Conservation (phyloP, 2,329 filamentous ascomycete genomes). For the Botryotinia narcissicola region DNA sequence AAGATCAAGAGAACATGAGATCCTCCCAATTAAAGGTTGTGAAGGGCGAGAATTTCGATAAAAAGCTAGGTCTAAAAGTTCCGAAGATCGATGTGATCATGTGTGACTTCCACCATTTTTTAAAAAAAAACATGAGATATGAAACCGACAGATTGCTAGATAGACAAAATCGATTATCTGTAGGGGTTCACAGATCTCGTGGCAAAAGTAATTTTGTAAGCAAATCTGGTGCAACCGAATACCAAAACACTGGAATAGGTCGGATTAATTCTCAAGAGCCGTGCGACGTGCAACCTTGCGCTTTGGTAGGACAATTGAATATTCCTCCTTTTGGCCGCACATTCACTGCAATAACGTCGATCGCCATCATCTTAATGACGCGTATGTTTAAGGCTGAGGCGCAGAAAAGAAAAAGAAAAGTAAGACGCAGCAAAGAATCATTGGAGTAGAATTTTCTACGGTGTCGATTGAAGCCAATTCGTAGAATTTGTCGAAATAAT, state of each 20-base stretch:
- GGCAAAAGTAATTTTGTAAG: not conserved
- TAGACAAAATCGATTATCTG: not conserved
- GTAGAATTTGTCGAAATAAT: not conserved
- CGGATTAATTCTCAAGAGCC: not conserved
- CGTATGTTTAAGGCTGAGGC: slow-evolving; percentile 11
- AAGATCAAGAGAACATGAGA: not conserved
- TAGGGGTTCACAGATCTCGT: slow-evolving; percentile 2
- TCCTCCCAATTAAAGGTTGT: not conserved
- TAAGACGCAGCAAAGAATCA: not conserved
- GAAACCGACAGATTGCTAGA: not conserved
- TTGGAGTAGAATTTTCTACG: not conserved
- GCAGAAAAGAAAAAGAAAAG: not conserved
- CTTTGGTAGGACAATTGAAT: not conserved
- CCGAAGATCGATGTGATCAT: not conserved
- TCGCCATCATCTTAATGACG: not conserved
- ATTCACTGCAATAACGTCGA: not conserved
- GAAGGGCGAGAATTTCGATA: not conserved
- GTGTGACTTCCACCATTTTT: not conserved
- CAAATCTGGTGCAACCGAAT: slow-evolving; percentile 11
- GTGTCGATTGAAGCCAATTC: not conserved
- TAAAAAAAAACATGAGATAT: not conserved
- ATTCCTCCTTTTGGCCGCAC: not conserved
- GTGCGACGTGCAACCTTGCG: not conserved
- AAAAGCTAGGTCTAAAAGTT: not conserved
- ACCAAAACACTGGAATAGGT: slow-evolving; percentile 6